Evolutionary conservation across 495 filamentous ascomycete species (phyloP).

Genomic region (Hyaloscypha bicolor): DNA sequence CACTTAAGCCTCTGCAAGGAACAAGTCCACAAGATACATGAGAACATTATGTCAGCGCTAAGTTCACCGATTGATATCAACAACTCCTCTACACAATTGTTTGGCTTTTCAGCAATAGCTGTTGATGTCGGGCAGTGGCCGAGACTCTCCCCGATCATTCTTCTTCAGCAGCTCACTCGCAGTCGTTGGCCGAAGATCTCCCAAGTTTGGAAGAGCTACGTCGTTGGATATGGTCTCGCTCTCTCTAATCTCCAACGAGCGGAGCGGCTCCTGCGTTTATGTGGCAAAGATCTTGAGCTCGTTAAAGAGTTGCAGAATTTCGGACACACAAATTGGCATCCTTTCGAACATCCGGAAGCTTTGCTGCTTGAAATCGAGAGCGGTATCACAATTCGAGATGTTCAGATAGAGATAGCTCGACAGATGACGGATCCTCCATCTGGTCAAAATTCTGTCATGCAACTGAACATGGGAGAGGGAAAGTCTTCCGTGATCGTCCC

Average conservation of each 20-base stretch:
- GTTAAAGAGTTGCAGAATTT: conserved; percentile 51
- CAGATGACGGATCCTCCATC: conserved; percentile 56
- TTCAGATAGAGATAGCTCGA: conserved; percentile 58
- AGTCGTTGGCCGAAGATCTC: conserved; percentile 29
- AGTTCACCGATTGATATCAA: background rate
- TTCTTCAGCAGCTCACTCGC: conserved; percentile 39
- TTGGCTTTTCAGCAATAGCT: background rate
- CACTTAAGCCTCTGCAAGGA: background rate
- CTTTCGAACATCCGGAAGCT: conserved; percentile 54
- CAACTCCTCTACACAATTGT: background rate
- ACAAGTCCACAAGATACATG: background rate
- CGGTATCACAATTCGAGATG: conserved; percentile 60
- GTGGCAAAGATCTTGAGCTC: conserved; percentile 41
- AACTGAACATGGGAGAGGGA: conserved; percentile 78
- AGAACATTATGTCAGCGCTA: background rate
- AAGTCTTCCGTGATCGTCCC: conserved; percentile 75
- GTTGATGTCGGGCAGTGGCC: background rate
- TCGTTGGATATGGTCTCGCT: conserved; percentile 42
- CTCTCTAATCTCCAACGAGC: conserved; percentile 42
- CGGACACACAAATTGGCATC: conserved; percentile 57
- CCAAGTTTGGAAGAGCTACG: conserved; percentile 34
- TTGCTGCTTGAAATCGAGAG: conserved; percentile 67
- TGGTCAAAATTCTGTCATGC: conserved; percentile 56
- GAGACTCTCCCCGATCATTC: conserved; percentile 35
- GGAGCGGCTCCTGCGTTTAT: conserved; percentile 36